Percentiles rank a stretch among this genome's conserved stretches.
Conservation (phyloP, 2,329 filamentous ascomycete genomes). For the Dactylonectria estremocensis region DNA sequence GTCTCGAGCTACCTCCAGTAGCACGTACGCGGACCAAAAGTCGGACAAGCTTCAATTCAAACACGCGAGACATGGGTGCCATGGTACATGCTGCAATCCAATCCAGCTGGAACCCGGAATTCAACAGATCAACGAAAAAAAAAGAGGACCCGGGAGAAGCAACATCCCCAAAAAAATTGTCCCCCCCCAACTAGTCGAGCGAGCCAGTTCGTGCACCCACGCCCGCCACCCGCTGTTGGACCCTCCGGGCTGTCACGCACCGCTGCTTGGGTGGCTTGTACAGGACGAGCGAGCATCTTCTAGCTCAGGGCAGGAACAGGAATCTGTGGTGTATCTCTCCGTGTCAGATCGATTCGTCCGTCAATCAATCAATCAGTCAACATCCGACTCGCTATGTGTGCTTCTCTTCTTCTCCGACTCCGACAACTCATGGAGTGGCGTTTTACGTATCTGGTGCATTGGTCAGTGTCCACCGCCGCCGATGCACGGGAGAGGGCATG, state of each 20-base stretch:
- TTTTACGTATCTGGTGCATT: constrained; percentile 20
- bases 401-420: constrained; percentile 1
- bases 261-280: neutral
- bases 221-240: constrained; percentile 8
- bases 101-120: constrained; percentile 34
- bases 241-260: neutral
- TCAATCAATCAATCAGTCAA: constrained; percentile 8
- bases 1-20: neutral
- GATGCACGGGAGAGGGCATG: constrained; percentile 24
- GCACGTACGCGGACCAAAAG: constrained; percentile 8
- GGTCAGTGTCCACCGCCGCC: constrained; percentile 26
- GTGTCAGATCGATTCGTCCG: neutral
- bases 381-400: constrained; percentile 12
- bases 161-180: constrained; percentile 49
- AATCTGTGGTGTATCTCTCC: neutral
- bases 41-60: constrained; percentile 29
- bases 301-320: neutral
- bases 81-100: constrained; percentile 8
- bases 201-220: constrained; percentile 23
- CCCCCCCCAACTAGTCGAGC: constrained; percentile 46
- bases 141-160: constrained; percentile 44
- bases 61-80: constrained; percentile 34
- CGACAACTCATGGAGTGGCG: constrained; percentile 16
- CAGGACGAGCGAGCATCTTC: neutral
- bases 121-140: constrained; percentile 51